phyloP scores from a whole-genome alignment of 345 rosid genomes.

The Gossypioides kirkii region DNA sequence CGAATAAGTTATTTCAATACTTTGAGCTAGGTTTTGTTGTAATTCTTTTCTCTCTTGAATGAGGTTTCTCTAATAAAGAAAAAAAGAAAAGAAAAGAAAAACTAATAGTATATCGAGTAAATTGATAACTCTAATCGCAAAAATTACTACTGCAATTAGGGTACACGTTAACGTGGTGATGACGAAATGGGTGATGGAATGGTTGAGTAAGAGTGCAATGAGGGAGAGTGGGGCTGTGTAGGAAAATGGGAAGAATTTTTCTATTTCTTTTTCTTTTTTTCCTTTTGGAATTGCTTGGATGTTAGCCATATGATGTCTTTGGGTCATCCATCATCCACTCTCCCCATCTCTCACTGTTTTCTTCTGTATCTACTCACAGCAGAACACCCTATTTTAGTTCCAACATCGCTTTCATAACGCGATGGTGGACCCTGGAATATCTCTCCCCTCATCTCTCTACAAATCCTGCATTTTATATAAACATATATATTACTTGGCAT shows the following conservation, averaged over 20 bases:
- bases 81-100: background rate
- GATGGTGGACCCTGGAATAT: constrained; percentile 40
- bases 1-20: too few species aligned
- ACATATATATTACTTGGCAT: background rate
- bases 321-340: constrained; percentile 36
- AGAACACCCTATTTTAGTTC: constrained; percentile 46
- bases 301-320: constrained; percentile 13
- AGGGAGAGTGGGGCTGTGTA: constrained; percentile 45
- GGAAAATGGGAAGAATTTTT: constrained; percentile 33
- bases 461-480: background rate
- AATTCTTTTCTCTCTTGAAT: too few species aligned
- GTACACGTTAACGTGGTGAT: constrained; percentile 46
- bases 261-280: background rate
- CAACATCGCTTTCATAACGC: constrained; percentile 35
- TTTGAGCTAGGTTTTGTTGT: too few species aligned
- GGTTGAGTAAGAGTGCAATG: constrained; percentile 74
- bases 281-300: constrained; percentile 11
- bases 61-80: background rate
- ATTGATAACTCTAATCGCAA: background rate
- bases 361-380: constrained; percentile 24
- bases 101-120: background rate
- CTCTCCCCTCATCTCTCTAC: background rate
- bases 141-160: constrained; percentile 13
- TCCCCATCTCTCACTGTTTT: constrained; percentile 1
- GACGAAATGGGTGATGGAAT: constrained; percentile 71